Evolutionary conservation across 345 rosid genomes (phyloP), one percentile per base, ranked within the genome.

Genomic region (Bruguiera sexangula): DNA sequence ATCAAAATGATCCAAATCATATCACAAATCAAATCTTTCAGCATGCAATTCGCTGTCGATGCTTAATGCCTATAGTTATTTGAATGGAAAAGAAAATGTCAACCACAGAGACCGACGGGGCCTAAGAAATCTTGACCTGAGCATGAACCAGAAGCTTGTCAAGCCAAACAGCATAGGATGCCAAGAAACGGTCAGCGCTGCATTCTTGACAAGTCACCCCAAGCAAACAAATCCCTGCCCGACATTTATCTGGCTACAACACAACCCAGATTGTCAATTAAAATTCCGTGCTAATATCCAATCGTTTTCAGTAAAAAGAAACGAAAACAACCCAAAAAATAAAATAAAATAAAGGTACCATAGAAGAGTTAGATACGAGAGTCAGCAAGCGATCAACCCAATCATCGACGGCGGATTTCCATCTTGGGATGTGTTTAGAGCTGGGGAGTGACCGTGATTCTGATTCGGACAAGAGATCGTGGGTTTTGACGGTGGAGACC

Each of bases 121-220:
- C 50, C 18, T 2, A 43, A 13, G 50, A 43, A 43, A 5, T 11
- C 50, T 21, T 27, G 53, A 92, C 97, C 99, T 87, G 89, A 66
- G 90, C 37, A 67, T 76, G 85, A 30, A 75, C 66, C 34, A 85
- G 65, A 66, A 95, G 85, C 72, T 78, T 84, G 60, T 83, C 74
- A 62, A 88, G 80, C 99, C 97, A 95, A 63, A 63, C 66, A 54
- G 86, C 69, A 83, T 88, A 90, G 0, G 84, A 87, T 6, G 66
- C 75, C 78, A 82, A 69, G 75, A 95, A 92, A 29, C 92, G 92
- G n/a, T 80, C 85, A 21, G 85, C 69, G 67, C 83, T 79, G 68
- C 99, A 95, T 73, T 87, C 90, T 80, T 79, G 84, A 76, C 87
- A 88, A 68, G 94, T 87, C 70, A 92, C 74, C 64, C 96, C 97